Evolutionary conservation across 441 rosid genomes (phyloP).

Genomic region (Euphorbia schlechtendalii): DNA sequence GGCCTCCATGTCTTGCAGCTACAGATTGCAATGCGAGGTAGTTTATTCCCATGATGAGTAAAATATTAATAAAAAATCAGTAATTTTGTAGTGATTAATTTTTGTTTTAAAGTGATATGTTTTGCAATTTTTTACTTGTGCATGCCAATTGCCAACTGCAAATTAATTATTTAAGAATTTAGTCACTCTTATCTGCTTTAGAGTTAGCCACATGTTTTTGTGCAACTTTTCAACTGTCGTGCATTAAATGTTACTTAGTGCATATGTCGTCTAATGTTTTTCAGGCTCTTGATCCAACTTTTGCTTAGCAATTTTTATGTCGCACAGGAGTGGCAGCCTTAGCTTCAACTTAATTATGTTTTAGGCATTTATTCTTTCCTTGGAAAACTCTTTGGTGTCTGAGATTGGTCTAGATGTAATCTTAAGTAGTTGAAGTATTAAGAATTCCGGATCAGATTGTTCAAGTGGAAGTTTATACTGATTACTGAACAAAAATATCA

Average conservation of each 20-base stretch:
- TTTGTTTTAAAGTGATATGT: background rate
- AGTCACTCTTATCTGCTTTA: background rate
- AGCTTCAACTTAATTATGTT: background rate
- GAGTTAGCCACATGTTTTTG: background rate
- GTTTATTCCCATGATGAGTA: background rate
- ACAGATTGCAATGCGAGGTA: constrained; percentile 92
- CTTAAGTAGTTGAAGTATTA: background rate
- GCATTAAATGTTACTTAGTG: background rate
- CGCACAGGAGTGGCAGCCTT: background rate
- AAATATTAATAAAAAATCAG: background rate
- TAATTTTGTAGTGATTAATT: background rate
- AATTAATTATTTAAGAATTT: background rate
- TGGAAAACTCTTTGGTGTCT: background rate
- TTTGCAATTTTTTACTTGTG: background rate
- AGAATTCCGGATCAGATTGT: background rate
- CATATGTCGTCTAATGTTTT: background rate
- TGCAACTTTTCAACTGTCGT: background rate
- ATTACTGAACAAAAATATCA: constrained; percentile 1
- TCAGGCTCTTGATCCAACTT: constrained; percentile 10
- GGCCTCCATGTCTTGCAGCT: constrained; percentile 87
- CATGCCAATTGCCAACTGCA: background rate
- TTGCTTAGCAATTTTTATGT: background rate
- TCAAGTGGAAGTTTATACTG: background rate
- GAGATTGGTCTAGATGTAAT: background rate
- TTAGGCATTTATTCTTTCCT: constrained; percentile 6